Evolutionary conservation across 345 rosid genomes (phyloP).

Genomic region (Salix purpurea): DNA sequence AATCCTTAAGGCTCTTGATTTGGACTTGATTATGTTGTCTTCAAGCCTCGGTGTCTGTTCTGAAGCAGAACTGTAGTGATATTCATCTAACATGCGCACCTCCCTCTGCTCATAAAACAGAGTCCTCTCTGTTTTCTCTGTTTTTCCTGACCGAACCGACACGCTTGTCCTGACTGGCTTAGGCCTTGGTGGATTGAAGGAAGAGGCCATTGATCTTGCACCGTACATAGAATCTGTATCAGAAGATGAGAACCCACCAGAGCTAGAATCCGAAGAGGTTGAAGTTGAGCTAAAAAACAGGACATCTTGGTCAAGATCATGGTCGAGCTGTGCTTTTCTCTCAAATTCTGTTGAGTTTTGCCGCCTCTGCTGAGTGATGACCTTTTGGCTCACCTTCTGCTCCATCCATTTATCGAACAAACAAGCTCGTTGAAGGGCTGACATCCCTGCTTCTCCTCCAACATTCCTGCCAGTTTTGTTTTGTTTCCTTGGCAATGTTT

Average conservation of each 20-base stretch:
- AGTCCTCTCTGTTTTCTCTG: constrained; percentile 25
- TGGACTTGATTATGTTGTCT: constrained; percentile 37
- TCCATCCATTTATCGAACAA: constrained; percentile 44
- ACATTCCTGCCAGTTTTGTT: constrained; percentile 14
- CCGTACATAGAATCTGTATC: constrained; percentile 58
- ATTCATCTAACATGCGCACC: constrained; percentile 23
- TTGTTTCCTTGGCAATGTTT: constrained; percentile 33
- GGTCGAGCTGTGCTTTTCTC: constrained; percentile 22
- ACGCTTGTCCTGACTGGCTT: constrained; percentile 42
- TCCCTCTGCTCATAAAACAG: constrained; percentile 49
- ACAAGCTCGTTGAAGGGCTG: constrained; percentile 32
- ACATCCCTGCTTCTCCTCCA: constrained; percentile 11
- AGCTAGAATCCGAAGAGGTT: constrained; percentile 74
- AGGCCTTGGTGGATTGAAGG: constrained; percentile 34
- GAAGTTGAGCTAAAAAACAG: constrained; percentile 61
- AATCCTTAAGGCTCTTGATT: constrained; percentile 59
- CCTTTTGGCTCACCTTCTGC: constrained; percentile 28
- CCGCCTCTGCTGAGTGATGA: constrained; percentile 1
- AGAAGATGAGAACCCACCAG: constrained; percentile 71
- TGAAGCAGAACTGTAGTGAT: constrained; percentile 25
- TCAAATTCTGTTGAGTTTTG: constrained; percentile 28
- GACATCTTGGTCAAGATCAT: constrained; percentile 38
- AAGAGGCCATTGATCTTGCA: constrained; percentile 34
- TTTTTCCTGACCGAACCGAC: constrained; percentile 30
- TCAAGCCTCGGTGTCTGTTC: constrained; percentile 35